Conservation (phyloP, 83 land plant species). For the Isoetes engelmannii region DNA sequence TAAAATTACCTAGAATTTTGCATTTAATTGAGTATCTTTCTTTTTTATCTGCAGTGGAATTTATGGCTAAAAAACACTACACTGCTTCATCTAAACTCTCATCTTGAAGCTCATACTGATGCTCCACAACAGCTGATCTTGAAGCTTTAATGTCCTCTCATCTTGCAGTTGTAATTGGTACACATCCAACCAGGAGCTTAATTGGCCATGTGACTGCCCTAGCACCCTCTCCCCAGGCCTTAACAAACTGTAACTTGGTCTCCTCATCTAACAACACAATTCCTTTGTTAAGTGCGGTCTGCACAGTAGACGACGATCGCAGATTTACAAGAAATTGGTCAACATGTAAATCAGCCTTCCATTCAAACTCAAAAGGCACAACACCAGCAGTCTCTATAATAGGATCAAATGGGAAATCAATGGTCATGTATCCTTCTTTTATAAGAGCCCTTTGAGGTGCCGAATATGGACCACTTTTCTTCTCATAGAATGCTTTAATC, state of each 20-base stretch:
- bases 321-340: constrained; percentile 1
- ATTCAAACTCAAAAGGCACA: constrained; percentile 11
- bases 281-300: background rate
- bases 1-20: no score
- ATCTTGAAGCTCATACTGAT: no score
- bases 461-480: background rate
- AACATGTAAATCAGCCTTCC: background rate
- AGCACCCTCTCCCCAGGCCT: constrained; percentile 7
- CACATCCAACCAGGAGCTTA: constrained; percentile 7
- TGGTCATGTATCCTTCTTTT: background rate
- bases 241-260: background rate
- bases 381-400: background rate
- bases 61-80: no score
- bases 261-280: constrained; percentile 8
- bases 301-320: constrained; percentile 6
- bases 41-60: no score
- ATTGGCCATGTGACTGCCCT: constrained; percentile 9
- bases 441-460: constrained; percentile 7
- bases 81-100: no score
- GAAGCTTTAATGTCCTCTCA: no score
- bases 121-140: no score
- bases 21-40: no score
- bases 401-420: constrained; percentile 14
- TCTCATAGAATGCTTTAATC: constrained; percentile 12
- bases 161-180: no score